A percentile compares a stretch with the other conserved stretches of the same genome.
Evolutionary conservation across 768 basidiomycete genomes (phyloP).

Genomic region (Trametes elegans): DNA sequence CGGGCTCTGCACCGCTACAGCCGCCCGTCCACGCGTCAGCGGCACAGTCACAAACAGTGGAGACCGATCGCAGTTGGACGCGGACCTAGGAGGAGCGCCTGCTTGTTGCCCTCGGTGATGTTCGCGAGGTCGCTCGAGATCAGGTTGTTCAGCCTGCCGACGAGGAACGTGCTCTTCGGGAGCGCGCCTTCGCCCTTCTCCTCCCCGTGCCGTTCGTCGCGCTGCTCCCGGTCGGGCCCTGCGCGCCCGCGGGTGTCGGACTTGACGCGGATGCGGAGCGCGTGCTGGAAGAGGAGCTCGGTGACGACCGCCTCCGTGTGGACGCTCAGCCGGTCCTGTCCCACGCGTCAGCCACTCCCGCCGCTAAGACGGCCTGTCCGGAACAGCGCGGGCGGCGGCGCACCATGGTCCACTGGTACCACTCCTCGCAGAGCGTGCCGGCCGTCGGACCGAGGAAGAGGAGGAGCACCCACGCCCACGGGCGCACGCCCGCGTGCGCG

Average conservation of each 20-base stretch:
- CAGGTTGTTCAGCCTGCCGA: slow-evolving; percentile 77
- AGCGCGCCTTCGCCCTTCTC: not conserved
- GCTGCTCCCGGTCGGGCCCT: not conserved
- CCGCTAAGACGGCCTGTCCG: too few relatives aligned
- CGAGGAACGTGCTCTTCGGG: slow-evolving; percentile 42
- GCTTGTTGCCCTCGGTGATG: slow-evolving; percentile 23
- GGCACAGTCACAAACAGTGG: not conserved
- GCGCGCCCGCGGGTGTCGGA: not conserved
- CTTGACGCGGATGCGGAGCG: slow-evolving; percentile 49
- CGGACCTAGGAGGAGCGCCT: slow-evolving; percentile 27
- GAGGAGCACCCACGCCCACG: slow-evolving; percentile 67
- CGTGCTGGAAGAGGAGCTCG: slow-evolving; percentile 43
- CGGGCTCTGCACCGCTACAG: not conserved
- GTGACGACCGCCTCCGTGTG: slow-evolving; percentile 12
- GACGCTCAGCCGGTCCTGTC: not conserved
- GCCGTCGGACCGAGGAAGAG: slow-evolving; percentile 49
- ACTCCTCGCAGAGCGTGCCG: slow-evolving; percentile 46
- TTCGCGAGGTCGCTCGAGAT: slow-evolving; percentile 58
- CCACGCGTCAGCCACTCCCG: too few relatives aligned
- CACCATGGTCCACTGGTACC: slow-evolving; percentile 45
- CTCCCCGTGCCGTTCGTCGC: not conserved
- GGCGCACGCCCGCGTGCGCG: slow-evolving; percentile 46
- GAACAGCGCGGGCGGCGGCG: too few relatives aligned
- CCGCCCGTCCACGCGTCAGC: too few relatives aligned
- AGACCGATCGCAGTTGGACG: slow-evolving; percentile 35